A percentile compares a stretch with the other conserved stretches of the same genome.
Evolutionary conservation across 2,329 filamentous ascomycete genomes (phyloP).

Genomic region (Didymosphaeria variabile): DNA sequence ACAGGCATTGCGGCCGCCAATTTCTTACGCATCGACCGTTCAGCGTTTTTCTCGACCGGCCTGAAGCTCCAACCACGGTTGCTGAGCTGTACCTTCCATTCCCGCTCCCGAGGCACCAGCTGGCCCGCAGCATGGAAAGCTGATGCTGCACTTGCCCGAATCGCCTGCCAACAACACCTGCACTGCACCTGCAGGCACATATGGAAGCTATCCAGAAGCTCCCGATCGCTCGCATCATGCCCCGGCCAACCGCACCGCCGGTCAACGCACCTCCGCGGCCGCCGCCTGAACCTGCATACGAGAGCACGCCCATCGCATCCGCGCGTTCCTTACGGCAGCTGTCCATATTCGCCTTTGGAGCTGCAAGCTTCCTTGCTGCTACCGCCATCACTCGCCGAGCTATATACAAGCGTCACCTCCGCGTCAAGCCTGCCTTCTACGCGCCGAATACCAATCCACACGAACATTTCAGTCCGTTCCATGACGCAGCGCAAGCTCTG

Average conservation of each 20-base stretch:
- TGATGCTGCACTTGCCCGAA: conserved; percentile 29
- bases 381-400: conserved; percentile 71
- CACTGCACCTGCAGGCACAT: conserved; percentile 15
- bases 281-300: conserved; percentile 30
- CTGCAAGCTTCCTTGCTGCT: conserved; percentile 78
- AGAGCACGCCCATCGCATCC: conserved; percentile 51
- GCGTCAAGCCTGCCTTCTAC: conserved; percentile 76
- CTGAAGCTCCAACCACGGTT: not conserved
- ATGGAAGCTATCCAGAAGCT: conserved; percentile 37
- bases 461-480: conserved; percentile 66
- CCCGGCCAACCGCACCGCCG: conserved; percentile 30
- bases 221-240: conserved; percentile 34
- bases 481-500: conserved; percentile 84
- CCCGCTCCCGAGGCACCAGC: not conserved
- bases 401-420: conserved; percentile 68
- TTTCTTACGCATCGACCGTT: conserved; percentile 1
- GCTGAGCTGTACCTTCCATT: conserved; percentile 23
- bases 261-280: conserved; percentile 28
- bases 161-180: conserved; percentile 23
- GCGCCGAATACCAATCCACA: conserved; percentile 62
- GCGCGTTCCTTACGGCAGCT: conserved; percentile 68
- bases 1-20: not conserved
- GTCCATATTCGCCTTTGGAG: conserved; percentile 76
- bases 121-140: conserved; percentile 21
- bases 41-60: conserved; percentile 3